Base-by-base conservation (phyloP, 352 stramenopile species). In the Globisporangium cylindrosporum region DNA sequence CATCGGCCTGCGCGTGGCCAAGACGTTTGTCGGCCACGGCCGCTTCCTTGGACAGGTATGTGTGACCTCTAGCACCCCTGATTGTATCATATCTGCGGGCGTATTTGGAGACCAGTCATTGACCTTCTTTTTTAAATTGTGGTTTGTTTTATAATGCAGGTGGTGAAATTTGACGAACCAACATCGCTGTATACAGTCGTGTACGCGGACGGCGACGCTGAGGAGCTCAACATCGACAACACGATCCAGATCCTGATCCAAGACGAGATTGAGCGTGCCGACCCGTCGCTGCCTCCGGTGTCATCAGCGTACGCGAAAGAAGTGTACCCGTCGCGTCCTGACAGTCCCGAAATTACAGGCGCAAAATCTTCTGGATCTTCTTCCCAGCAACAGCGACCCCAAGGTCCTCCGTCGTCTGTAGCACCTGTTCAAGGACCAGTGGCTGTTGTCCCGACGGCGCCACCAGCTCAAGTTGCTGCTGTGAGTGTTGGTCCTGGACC, bases 221-320 rank as follows among this genome's bases (percentile, higher is more conserved):
- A 95, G 41, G 86, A 94, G 34, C 66, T 95, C 36, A 89, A 71
- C 24, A 76, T 93, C 8, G 86, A 95, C 38, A 79, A 73, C 41
- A 95, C 88, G 20, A 79, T 95, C 70, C 77, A 95, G 72, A 90
- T 95, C 62, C 68, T 95, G 72, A 92, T 94, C 62, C 82, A 95
- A 65, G 78, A 93, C 66, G 86, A 95, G 64, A 92, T 93, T n/a
- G 88, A 95, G 67, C 86, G 81, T 5, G 81, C 80, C 1, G 82
- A 92, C 55, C 81, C 82, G n/a, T 68, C 84, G 27, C 74, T 88
- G 18, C 69, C 75, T 8, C 76, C 80, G 2, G 67, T 78, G 4
- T 43, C 75, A 0, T 57, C 20, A 1, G 36, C 48, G 8, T 65
- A 70, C 46, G 32, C 65, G 27, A 58, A 64, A 8, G 59, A 64